Evolutionary conservation across 2,329 filamentous ascomycete genomes (phyloP), one percentile per base, ranked within the genome.

Genomic region (Balansia obtecta): DNA sequence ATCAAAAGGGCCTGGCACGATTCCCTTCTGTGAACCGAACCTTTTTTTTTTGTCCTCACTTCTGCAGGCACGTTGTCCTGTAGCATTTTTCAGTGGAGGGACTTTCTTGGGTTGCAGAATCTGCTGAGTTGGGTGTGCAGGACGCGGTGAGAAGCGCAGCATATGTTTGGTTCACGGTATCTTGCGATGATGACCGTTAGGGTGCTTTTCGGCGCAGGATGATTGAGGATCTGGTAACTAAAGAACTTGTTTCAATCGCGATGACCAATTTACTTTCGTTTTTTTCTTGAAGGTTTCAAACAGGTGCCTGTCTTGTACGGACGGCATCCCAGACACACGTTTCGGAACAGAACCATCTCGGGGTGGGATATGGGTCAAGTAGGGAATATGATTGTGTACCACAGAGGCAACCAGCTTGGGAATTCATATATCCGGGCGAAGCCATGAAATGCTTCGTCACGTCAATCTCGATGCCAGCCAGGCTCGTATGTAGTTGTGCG

Each of bases 1-100:
- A 20, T 32, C 18, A 51, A 20, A 15, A 16, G 16, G 48, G 30
- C 37, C 27, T 15, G 45, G 45, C 51, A 46, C 48, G 52, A 22
- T 32, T 10, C 3, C n/a, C 18, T 27, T 20, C 18, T 27, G 4
- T n/a, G 47, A 34, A 49, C 10, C n/a, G 10, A 32, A 34, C 15
- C 38, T 18, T 10, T 27, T 44, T n/a, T 15, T 30, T 18, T 42
- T 42, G n/a, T n/a, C 38, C 37, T 37, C 37, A 10, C 18, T 48
- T 15, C 9, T 39, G 33, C 13, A 22, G 20, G 8, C 18, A 20
- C 22, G 16, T 42, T 42, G 18, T 20, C 4, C 4, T 3, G 10
- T 22, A 8, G 40, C 18, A 27, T 37, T 37, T 10, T 10, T 10
- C 11, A 12, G 4, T 37, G 13, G 11, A 48, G 30, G 45, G 6